Base-by-base conservation (phyloP, 2,329 filamentous ascomycete genomes). In the Fusarium heterosporum region DNA sequence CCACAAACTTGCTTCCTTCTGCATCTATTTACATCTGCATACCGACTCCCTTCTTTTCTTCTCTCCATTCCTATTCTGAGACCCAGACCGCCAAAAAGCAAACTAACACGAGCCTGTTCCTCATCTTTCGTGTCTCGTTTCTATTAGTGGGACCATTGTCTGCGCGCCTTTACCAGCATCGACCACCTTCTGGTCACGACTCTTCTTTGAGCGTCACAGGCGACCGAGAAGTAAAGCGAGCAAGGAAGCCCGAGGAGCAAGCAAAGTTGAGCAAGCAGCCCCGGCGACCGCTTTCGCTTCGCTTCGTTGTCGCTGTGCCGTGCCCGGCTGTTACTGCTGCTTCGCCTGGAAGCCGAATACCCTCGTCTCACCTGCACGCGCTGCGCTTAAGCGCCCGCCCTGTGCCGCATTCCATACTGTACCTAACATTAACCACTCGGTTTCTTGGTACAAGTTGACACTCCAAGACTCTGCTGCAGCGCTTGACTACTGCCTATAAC, bases 351-450 rank as follows among this genome's bases (percentile, higher is more conserved):
- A 59, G 30, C 41, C 50, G 41, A 54, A 49, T 34, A 63, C 59
- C 55, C 56, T 55, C 54, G 57, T 50, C 50, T 62, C 45, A 47
- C 47, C 49, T 62, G 46, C 41, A 29, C 39, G 50, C 40, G 28
- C 52, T 66, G 56, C 51, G 54, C 46, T 53, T 69, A 69, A 69
- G 62, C 66, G 66, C 66, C 67, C 48, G 51, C 54, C 47, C 57
- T 55, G 70, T 65, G 64, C 60, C 58, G 66, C 58, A 71, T 64
- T 68, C 68, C 71, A 61, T 63, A 40, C 50, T 22, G 43, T 60
- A 61, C 50, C 30, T 16, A n/a, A 17, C 34, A 16, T 36, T 36
- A 17, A 32, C 60, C 60, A 45, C 39, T 54, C 53, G 26, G 34
- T 68, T 46, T 59, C 46, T 49, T 55, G 64, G 62, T 43, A 56